Evolutionary conservation across 2,329 filamentous ascomycete genomes (phyloP), one percentile per base, ranked within the genome.

Genomic region (Teratosphaeria zuluensis): DNA sequence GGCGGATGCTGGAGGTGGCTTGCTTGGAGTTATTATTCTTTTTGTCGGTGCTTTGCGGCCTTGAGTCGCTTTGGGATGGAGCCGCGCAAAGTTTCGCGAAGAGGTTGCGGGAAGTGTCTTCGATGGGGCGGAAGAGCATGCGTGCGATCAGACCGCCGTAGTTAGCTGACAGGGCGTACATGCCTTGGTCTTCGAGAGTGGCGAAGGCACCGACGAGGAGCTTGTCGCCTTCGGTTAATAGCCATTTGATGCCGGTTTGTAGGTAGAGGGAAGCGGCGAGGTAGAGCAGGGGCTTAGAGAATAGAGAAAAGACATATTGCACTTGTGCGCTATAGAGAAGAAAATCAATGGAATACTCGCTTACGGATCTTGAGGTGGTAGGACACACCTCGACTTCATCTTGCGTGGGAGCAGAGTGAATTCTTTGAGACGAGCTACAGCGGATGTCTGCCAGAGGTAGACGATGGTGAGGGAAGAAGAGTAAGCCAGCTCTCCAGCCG

Each of bases 141-240:
- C 94, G 84, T 0, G 94, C 94, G 31, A 95, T 77, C 0, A 99
- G 82, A 2, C 92, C 89, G 24, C 94, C 94, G 71, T 80, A 99
- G 73, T 97, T 99, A 67, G 91, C 91, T 56, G 92, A 94, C 4
- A 99, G 81, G 0, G 92, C 90, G 70, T 97, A 99, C 38, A 90
- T 85, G 14, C 94, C 94, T 76, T 97, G 94, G 4, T 92, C 88
- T 51, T 84, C 79, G 1, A 94, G 82, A 0, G 85, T 85, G 6
- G 92, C 87, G 59, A 97, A 80, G 12, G 86, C 76, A 16, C 89
- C 87, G 63, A 99, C 87, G 55, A 97, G 84, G 65, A 97, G 83
- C 1, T 91, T 90, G 75, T 99, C 94, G 60, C 92, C 94, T 75
- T 97, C 91, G 0, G 94, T 97, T 56, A 99, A 82, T 56, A 97